Conservation (phyloP, 163 green algal species). For the Dunaliella salina region DNA sequence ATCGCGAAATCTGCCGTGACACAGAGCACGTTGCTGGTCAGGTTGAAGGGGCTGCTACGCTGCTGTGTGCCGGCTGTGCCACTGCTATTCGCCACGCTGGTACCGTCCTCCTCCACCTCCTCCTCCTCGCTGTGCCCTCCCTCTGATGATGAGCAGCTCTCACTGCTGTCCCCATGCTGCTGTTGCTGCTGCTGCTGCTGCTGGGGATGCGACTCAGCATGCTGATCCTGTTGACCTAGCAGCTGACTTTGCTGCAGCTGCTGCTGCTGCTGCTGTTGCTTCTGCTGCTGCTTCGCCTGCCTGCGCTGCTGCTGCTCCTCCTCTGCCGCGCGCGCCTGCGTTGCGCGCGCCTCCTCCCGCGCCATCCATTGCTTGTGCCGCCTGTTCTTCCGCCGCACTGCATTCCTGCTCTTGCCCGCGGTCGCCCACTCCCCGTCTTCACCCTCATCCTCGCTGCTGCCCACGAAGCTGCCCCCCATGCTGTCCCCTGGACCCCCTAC, state of each 20-base stretch:
- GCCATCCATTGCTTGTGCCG: slow-evolving; percentile 32
- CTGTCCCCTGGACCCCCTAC: neutral
- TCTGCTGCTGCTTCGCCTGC: slow-evolving; percentile 1
- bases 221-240: neutral
- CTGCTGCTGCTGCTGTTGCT: slow-evolving; percentile 15
- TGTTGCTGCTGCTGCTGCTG: slow-evolving; percentile 4
- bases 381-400: slow-evolving; percentile 27
- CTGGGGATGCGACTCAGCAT: neutral
- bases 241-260: slow-evolving; percentile 7
- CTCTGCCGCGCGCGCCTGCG: slow-evolving; percentile 9
- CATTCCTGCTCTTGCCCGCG: slow-evolving; percentile 31
- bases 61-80: slow-evolving; percentile 5
- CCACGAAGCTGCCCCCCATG: neutral
- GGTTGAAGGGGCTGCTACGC: slow-evolving; percentile 28
- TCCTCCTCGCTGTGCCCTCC: slow-evolving; percentile 5
- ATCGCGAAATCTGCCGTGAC: slow-evolving; percentile 95
- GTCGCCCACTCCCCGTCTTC: slow-evolving; percentile 38
- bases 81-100: neutral
- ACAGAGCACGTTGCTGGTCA: slow-evolving; percentile 49
- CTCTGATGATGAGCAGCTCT: neutral
- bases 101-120: slow-evolving; percentile 16
- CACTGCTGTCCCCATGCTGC: slow-evolving; percentile 1
- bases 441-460: slow-evolving; percentile 7
- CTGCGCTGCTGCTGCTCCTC: neutral
- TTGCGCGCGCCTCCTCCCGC: slow-evolving; percentile 23